Base-by-base conservation (phyloP, 208 protist genomes). In the Trypanosomatidae sp. region DNA sequence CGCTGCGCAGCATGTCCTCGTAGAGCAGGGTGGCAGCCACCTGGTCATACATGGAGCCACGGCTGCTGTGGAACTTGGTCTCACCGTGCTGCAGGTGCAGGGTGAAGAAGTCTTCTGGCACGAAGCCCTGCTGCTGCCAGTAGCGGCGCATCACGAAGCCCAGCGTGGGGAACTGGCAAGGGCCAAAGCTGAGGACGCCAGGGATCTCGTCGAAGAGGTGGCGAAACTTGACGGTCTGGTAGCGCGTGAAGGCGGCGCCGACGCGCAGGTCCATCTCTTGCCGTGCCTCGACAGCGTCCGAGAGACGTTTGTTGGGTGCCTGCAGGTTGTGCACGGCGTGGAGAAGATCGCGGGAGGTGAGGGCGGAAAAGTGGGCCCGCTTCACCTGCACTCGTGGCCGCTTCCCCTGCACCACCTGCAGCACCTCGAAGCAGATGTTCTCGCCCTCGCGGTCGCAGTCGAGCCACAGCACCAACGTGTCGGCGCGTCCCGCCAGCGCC, bases 371-470 rank as follows among this genome's bases (percentile, higher is more conserved):
- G 70, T 92, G 85, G 1, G 96, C 96, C 1, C 97, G 84, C 62
- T 94, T 89, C 33, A 90, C 78, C 33, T 79, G 50, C 69, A 95
- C 76, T 7, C 74, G 76, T 6, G 71, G 72, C 58, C 91, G 91
- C 66, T 81, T 82, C 0, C 50, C 55, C 50, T 79, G 75, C 28
- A 87, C 90, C 33, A 95, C 83, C 43, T 92, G 70, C 10, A 99
- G 76, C 36, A 99, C 96, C 86, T 99, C 98, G 77, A 99, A 99
- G 77, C 95, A 98, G 73, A 99, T 99, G 83, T 99, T 99, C 80
- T 99, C 98, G 6, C 98, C 98, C 70, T 99, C 98, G 5, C 97
- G 83, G 75, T 99, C 98, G 74, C 97, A 99, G 76, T 99, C 98
- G 10, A 99, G 89, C 91, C 95, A 98, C 58, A 99, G 83, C 15